phyloP scores from a whole-genome alignment of 106 monocot species.

The Platanthera zijinensis region DNA sequence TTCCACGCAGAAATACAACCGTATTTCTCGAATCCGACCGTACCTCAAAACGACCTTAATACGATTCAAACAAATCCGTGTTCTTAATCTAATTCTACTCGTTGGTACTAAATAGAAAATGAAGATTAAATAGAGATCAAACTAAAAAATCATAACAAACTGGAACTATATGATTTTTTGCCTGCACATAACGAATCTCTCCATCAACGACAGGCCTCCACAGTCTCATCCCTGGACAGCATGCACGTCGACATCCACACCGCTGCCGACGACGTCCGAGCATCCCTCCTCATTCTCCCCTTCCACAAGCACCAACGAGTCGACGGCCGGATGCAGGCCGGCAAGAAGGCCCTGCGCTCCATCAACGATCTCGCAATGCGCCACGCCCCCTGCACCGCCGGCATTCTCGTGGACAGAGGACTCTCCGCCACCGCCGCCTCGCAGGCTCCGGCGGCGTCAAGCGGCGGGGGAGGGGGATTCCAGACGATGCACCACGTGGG shows the following conservation, averaged over 20 bases:
- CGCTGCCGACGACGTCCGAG: constrained; percentile 34
- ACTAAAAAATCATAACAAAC: too few species aligned
- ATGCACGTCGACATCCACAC: constrained; percentile 59
- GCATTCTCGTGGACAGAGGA: constrained; percentile 15
- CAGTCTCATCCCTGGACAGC: constrained; percentile 44
- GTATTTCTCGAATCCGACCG: too few species aligned
- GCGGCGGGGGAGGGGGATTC: background rate
- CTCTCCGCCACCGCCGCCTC: background rate
- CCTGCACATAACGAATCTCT: too few species aligned
- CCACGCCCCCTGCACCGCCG: constrained; percentile 13
- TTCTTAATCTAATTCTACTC: too few species aligned
- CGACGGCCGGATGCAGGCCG: constrained; percentile 27
- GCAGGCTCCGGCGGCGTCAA: too few species aligned
- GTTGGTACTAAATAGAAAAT: too few species aligned
- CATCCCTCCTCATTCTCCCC: constrained; percentile 43
- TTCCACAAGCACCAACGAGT: constrained; percentile 56
- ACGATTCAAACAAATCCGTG: too few species aligned
- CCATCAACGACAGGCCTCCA: constrained; percentile 33
- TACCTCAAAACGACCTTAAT: too few species aligned
- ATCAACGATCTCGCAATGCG: constrained; percentile 14
- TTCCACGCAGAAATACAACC: too few species aligned
- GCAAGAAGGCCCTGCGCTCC: constrained; percentile 17
- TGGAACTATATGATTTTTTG: too few species aligned
- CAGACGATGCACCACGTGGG: constrained; percentile 18
- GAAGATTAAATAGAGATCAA: too few species aligned